phyloP scores from a whole-genome alignment of 2,329 filamentous ascomycete species.

The Diaporthe citriasiana region DNA sequence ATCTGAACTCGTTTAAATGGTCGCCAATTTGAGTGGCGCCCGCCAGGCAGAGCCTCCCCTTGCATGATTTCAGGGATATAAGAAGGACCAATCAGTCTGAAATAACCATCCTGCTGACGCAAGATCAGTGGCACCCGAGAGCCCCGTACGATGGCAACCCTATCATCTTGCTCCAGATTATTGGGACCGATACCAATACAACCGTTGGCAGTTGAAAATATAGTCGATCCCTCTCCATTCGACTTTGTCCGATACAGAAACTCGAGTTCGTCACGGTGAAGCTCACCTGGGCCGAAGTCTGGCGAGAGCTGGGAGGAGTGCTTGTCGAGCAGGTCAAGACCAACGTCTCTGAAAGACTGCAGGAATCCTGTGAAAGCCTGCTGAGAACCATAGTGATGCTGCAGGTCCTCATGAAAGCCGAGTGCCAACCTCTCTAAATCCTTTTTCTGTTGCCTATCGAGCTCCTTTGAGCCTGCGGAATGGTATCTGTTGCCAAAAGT shows the following conservation, averaged over 20 bases:
- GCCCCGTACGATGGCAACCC: background rate
- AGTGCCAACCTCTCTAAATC: background rate
- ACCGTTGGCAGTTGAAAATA: background rate
- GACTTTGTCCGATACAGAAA: background rate
- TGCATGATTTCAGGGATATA: slow-evolving; percentile 5
- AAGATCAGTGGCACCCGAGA: background rate
- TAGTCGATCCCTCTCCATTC: background rate
- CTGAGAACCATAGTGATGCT: background rate
- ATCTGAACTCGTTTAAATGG: background rate
- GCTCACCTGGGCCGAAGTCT: background rate
- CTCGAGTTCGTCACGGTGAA: background rate
- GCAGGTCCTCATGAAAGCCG: background rate
- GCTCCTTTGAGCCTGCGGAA: no score
- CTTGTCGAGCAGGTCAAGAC: background rate
- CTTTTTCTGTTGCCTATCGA: background rate
- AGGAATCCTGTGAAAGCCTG: background rate
- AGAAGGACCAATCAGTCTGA: background rate
- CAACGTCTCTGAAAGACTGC: background rate
- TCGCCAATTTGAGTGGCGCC: background rate
- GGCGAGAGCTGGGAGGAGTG: background rate
- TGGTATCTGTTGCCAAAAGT: background rate
- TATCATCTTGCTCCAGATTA: background rate
- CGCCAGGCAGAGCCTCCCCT: background rate
- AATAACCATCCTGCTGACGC: background rate
- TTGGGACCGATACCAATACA: background rate